Percentiles rank a stretch among this genome's conserved stretches.
These are phyloP conservation scores for Skeletonema tropicum DNA, from an alignment of 108 stramenopile species.

Conservation along the genomic window DNA sequence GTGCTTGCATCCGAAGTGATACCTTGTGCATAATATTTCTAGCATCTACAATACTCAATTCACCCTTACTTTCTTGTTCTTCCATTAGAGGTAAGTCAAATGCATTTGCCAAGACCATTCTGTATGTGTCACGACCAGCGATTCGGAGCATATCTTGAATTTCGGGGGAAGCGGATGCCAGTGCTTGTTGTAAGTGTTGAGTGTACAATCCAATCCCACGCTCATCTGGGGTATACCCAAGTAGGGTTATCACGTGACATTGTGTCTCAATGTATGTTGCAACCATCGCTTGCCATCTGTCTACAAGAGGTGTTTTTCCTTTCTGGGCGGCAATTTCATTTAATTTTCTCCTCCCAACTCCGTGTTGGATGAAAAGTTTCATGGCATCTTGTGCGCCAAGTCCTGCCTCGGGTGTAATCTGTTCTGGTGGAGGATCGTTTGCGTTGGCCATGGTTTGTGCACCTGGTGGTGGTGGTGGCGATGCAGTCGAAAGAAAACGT, in stretches of 20 bases:
- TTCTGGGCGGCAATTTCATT: constrained; percentile 47
- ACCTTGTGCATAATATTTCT: constrained; percentile 86
- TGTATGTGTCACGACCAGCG: constrained; percentile 69
- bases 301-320: constrained; percentile 50
- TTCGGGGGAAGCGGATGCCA: constrained; percentile 48
- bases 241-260: constrained; percentile 68
- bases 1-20: constrained; percentile 68
- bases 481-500: background rate
- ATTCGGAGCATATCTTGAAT: constrained; percentile 61
- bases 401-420: constrained; percentile 59
- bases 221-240: constrained; percentile 80
- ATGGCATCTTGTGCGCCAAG: constrained; percentile 61
- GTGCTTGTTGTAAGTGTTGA: constrained; percentile 58
- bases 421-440: constrained; percentile 36
- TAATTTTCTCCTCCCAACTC: constrained; percentile 62
- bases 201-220: constrained; percentile 80
- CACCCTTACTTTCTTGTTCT: constrained; percentile 34
- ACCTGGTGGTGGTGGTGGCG: background rate
- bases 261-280: constrained; percentile 78
- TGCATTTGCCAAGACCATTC: constrained; percentile 64
- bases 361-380: constrained; percentile 56
- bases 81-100: constrained; percentile 60
- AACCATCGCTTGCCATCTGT: constrained; percentile 89
- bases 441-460: background rate
- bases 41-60: constrained; percentile 78